Conservation (phyloP, 2,329 filamentous ascomycete genomes). For the Penicillium sp. region DNA sequence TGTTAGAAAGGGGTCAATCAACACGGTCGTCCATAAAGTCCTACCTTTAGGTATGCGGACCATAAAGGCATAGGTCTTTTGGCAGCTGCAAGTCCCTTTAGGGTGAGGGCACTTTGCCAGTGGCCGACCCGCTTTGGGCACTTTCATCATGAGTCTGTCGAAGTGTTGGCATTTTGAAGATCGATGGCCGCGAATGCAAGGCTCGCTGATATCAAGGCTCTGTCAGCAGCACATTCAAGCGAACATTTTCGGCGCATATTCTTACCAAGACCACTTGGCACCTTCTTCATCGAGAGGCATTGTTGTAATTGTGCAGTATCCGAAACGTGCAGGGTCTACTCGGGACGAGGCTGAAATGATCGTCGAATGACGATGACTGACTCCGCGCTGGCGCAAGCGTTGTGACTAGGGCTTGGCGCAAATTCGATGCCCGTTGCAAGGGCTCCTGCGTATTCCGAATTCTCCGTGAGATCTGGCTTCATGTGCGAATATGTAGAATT, state of each 20-base stretch:
- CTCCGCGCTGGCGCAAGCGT: slow-evolving; percentile 17
- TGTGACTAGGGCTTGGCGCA: slow-evolving; percentile 3
- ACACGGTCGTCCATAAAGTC: slow-evolving; percentile 11
- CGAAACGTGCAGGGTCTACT: slow-evolving; percentile 1
- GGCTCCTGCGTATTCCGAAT: not conserved
- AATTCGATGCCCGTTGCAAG: slow-evolving; percentile 10
- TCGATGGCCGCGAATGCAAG: slow-evolving; percentile 56
- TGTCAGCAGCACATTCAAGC: slow-evolving; percentile 3
- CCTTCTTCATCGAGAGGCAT: slow-evolving; percentile 55
- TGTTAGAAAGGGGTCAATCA: slow-evolving; percentile 20
- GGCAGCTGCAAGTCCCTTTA: slow-evolving; percentile 50
- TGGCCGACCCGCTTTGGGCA: slow-evolving; percentile 56
- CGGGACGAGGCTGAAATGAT: slow-evolving; percentile 16
- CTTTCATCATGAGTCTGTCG: slow-evolving; percentile 57
- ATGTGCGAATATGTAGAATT: not conserved
- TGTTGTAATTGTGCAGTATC: slow-evolving; percentile 16
- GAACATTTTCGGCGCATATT: not conserved
- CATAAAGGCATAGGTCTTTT: slow-evolving; percentile 53
- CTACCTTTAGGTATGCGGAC: slow-evolving; percentile 53
- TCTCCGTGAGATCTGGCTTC: not conserved
- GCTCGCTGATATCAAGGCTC: slow-evolving; percentile 45
- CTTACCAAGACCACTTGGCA: slow-evolving; percentile 55
- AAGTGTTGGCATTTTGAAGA: slow-evolving; percentile 58
- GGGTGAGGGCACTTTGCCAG: slow-evolving; percentile 56
- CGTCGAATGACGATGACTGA: slow-evolving; percentile 19